Evolutionary conservation across 495 filamentous ascomycete genomes (phyloP).

Genomic region (Penicillium daleae): DNA sequence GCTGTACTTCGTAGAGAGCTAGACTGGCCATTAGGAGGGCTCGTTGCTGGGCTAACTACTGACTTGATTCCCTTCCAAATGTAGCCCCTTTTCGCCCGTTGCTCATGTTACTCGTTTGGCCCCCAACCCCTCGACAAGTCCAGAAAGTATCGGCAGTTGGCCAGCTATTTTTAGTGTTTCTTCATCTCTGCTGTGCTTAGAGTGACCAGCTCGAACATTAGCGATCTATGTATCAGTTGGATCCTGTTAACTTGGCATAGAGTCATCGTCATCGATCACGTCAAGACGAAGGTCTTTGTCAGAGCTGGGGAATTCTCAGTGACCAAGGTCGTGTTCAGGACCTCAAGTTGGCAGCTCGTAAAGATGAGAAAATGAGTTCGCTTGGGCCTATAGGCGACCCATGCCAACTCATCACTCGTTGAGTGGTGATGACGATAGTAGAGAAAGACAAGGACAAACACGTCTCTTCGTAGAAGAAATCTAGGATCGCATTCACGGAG

Average conservation of each 20-base stretch:
- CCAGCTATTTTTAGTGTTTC: slow-evolving; percentile 1
- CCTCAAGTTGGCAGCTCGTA: not conserved
- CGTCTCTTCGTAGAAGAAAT: not conserved
- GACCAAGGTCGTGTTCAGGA: no score
- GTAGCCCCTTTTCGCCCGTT: not conserved
- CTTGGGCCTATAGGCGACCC: not conserved
- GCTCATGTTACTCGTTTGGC: slow-evolving; percentile 1
- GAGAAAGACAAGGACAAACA: not conserved
- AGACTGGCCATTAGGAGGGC: not conserved
- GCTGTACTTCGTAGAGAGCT: not conserved
- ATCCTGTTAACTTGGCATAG: no score
- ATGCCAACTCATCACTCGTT: slow-evolving; percentile 7
- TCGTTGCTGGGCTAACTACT: not conserved
- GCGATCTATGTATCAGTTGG: no score
- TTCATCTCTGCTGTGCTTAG: not conserved
- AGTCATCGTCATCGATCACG: not conserved
- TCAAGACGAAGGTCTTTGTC: not conserved
- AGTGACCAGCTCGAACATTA: no score
- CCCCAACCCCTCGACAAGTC: not conserved
- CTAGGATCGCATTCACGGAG: not conserved
- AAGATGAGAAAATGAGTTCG: not conserved
- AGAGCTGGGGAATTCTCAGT: not conserved
- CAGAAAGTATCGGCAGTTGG: not conserved
- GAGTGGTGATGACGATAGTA: not conserved
- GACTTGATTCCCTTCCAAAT: not conserved